phyloP scores from a whole-genome alignment of 768 basidiomycete genomes.

The Mrakia blollopis region DNA sequence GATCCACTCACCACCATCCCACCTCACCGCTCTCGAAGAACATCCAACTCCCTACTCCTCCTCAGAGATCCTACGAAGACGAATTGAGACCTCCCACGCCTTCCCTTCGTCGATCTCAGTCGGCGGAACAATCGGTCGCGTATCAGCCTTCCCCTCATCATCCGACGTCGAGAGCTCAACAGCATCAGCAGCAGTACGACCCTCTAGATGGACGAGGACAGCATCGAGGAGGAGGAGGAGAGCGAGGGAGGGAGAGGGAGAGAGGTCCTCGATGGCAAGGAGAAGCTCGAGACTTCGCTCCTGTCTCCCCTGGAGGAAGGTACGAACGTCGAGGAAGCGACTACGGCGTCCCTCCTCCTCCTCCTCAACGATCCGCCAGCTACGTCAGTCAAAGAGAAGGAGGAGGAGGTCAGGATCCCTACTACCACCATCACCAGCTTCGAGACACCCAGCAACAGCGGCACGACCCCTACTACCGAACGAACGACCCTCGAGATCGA shows the following conservation, averaged over 20 bases:
- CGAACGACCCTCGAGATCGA: not conserved
- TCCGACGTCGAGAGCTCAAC: not conserved
- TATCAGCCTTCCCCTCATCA: not conserved
- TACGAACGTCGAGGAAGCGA: not conserved
- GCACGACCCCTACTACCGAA: not conserved
- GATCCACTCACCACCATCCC: too few species aligned
- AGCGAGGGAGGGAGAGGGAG: not conserved
- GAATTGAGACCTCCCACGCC: slow-evolving; percentile 5
- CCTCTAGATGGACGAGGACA: not conserved
- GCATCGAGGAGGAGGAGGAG: not conserved
- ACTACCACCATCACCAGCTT: not conserved
- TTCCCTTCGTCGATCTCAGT: not conserved
- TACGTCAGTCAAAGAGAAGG: not conserved
- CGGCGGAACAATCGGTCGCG: not conserved
- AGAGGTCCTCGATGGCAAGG: not conserved
- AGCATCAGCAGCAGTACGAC: not conserved
- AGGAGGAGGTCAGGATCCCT: not conserved
- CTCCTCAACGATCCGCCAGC: not conserved
- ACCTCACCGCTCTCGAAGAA: not conserved
- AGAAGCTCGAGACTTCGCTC: not conserved
- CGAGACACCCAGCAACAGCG: not conserved
- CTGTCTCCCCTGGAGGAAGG: not conserved
- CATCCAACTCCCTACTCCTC: not conserved
- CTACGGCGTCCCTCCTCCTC: too few species aligned
- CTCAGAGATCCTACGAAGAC: not conserved